Evolutionary conservation across 2,329 filamentous ascomycete species (phyloP).

Genomic region (Cladobotryum protrusum): DNA sequence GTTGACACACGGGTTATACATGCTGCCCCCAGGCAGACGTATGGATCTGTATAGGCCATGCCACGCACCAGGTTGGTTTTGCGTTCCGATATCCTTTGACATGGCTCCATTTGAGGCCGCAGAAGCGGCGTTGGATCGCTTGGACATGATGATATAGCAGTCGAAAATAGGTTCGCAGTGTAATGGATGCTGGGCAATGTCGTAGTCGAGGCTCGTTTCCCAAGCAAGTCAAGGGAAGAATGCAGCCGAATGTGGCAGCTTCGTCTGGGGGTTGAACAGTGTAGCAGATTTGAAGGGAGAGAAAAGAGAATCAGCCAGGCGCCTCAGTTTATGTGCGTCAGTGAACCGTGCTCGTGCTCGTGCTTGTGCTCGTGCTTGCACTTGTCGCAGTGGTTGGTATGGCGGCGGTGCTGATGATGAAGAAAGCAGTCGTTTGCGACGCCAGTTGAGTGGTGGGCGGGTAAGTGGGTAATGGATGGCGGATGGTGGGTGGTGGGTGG

Average conservation of each 20-base stretch:
- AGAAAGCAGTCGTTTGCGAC: not conserved
- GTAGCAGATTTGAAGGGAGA: no score
- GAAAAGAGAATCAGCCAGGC: not conserved
- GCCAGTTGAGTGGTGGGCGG: not conserved
- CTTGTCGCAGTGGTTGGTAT: no score
- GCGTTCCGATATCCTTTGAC: slow-evolving; percentile 23
- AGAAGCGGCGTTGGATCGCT: slow-evolving; percentile 44
- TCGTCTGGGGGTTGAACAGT: no score
- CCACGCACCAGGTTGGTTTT: slow-evolving; percentile 28
- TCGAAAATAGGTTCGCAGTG: not conserved
- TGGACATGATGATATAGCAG: slow-evolving; percentile 48
- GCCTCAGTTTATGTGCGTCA: not conserved
- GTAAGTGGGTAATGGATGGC: not conserved
- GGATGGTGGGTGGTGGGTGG: not conserved
- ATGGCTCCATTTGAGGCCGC: slow-evolving; percentile 20
- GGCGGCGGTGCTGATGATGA: no score
- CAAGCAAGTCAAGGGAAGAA: no score
- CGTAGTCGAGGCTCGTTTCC: no score
- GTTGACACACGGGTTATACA: no score
- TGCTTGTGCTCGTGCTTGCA: no score
- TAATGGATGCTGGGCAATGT: not conserved
- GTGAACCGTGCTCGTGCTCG: no score
- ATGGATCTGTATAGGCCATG: not conserved
- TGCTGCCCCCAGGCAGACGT: not conserved
- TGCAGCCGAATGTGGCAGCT: no score